Evolutionary conservation across 352 stramenopile genomes (phyloP), one percentile per base, ranked within the genome.

Genomic region (Peronosclerospora sorghi): DNA sequence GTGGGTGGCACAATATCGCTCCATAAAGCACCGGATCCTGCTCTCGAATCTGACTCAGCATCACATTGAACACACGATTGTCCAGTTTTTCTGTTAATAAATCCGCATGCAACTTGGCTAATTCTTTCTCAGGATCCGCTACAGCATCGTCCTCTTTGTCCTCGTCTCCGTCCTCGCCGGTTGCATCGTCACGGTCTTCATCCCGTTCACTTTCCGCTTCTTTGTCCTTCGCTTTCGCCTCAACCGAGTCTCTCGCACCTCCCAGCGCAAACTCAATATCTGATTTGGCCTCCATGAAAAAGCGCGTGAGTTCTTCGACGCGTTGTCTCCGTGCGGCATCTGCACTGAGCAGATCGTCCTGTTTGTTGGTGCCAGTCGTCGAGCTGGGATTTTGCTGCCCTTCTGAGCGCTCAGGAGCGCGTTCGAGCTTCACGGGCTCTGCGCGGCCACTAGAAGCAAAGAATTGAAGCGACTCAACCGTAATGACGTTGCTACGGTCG

Each of bases 251-350:
- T 5, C 73, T 62, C 1, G 66, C 73, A 14, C 76, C 70, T 26
- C 80, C 78, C 7, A 90, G 51, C 8, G 77, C 77, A 62, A 93
- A 93, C 45, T 93, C 80, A 44, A 93, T 93, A 43, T 93, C 81
- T 17, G 78, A 90, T 47, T 91, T 93, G 43, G 78, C 76, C 45
- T 93, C 81, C 78, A 93, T 90, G 43, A 93, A 93, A 54, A 93
- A 93, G 1, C 81, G 62, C 36, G 81, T 91, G 24, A 93, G 62
- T 44, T 93, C 81, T 54, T 93, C 81, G 5, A 93, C 81, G 27
- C 78, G 76, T 52, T 91, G 78, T 13, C 77, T 60, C 3, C 81
- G 65, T 24, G 76, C 78, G 2, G 78, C 72, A 43, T 93, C 81
- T 4, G 78, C 77, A 44, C 64, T 83, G 35, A 91, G 57, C 27